phyloP scores from a whole-genome alignment of 164 flowering plant genomes.

The Platanus orientalis region DNA sequence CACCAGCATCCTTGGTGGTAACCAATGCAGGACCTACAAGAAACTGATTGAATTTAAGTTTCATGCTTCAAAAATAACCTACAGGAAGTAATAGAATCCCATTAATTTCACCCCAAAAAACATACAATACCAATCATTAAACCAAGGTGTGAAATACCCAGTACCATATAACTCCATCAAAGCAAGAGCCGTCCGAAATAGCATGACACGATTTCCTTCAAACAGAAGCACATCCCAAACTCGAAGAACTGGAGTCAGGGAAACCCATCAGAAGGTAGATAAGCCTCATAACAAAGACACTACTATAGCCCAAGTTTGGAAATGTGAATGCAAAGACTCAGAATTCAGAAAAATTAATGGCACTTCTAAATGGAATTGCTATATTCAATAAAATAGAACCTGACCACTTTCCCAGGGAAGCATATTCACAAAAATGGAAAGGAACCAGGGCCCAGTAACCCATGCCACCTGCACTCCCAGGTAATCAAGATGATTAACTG shows the following conservation, averaged over 20 bases:
- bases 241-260: slow-evolving; percentile 75
- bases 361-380: not conserved
- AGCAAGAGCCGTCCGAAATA: slow-evolving; percentile 92
- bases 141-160: slow-evolving; percentile 21
- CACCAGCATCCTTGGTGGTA: slow-evolving; percentile 98
- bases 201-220: slow-evolving; percentile 96
- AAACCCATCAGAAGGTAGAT: slow-evolving; percentile 18
- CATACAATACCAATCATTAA: slow-evolving; percentile 1
- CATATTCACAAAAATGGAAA: slow-evolving; percentile 95
- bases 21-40: slow-evolving; percentile 89
- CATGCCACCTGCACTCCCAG: slow-evolving; percentile 93
- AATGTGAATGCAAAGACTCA: slow-evolving; percentile 3
- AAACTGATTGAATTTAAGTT: not conserved
- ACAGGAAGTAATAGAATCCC: not conserved
- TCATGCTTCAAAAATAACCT: not conserved
- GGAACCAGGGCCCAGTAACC: slow-evolving; percentile 99
- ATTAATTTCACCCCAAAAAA: not conserved
- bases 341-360: not conserved
- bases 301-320: not conserved
- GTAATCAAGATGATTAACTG: slow-evolving; percentile 95
- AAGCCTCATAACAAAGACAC: not conserved
- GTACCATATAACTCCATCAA: slow-evolving; percentile 97
- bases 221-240: slow-evolving; percentile 98
- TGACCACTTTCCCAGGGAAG: slow-evolving; percentile 97
- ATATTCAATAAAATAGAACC: slow-evolving; percentile 2